A percentile compares a stretch with the other conserved stretches of the same genome.
Conservation (phyloP, 2,329 filamentous ascomycete species). For the Magnaporthiopsis poae region DNA sequence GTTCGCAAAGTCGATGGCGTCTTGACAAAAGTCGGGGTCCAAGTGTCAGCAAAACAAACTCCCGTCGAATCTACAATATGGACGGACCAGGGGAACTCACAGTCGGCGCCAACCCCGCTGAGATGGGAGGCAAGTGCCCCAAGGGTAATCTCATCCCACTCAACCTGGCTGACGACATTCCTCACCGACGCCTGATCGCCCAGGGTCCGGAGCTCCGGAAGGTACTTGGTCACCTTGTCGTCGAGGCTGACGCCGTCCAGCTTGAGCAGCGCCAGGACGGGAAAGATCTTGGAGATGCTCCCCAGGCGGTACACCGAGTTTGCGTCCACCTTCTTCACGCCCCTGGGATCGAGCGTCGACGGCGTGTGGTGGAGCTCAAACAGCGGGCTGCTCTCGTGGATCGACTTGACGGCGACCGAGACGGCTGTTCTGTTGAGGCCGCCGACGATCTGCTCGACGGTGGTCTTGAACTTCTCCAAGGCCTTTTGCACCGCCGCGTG, state of each 20-base stretch:
- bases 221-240: conserved; percentile 34
- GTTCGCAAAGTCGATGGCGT: conserved; percentile 1
- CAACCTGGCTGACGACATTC: neutral
- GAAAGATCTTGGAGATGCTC: conserved; percentile 28
- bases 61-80: neutral
- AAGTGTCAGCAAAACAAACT: neutral
- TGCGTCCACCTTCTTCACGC: conserved; percentile 19
- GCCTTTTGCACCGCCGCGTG: neutral
- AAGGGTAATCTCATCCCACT: conserved; percentile 7
- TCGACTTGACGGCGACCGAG: conserved; percentile 31
- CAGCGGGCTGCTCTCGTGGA: conserved; percentile 27
- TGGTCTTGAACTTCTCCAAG: neutral
- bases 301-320: conserved; percentile 28
- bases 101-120: conserved; percentile 1
- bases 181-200: neutral
- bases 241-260: conserved; percentile 23
- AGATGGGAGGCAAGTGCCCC: conserved; percentile 5
- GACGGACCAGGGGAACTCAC: neutral
- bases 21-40: neutral
- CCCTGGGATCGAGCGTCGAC: conserved; percentile 18
- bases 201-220: conserved; percentile 26
- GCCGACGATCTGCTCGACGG: neutral
- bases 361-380: conserved; percentile 34
- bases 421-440: conserved; percentile 17
- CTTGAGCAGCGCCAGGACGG: conserved; percentile 24